These are phyloP conservation scores for Chaetomium sp. DNA, from an alignment of 2,329 filamentous ascomycete species.

Conservation along the genomic window DNA sequence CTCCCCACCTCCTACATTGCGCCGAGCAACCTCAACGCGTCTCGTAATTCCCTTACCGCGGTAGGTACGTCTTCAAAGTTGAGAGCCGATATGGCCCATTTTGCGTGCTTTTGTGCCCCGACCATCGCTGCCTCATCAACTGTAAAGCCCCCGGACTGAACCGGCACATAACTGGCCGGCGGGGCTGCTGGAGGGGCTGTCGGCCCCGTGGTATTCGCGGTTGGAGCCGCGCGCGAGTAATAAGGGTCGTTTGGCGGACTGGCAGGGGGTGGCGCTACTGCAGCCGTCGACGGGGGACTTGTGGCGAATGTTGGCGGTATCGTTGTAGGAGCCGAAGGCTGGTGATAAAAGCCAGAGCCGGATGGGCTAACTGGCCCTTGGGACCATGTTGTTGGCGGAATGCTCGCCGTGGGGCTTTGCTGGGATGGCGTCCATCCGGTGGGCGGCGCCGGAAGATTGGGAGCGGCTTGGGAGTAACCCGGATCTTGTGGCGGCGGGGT, in stretches of 20 bases:
- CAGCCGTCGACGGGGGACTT: conserved; percentile 34
- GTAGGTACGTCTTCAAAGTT: conserved; percentile 96
- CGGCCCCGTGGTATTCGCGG: conserved; percentile 29
- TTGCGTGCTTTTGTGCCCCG: conserved; percentile 90
- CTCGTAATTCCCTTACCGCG: conserved; percentile 79
- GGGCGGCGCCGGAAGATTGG: conserved; percentile 37
- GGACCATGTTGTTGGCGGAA: conserved; percentile 31
- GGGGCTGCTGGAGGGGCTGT: conserved; percentile 29
- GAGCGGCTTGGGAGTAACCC: conserved; percentile 33
- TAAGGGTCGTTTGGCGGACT: conserved; percentile 31
- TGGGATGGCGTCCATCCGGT: conserved; percentile 32
- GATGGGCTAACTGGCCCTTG: conserved; percentile 24
- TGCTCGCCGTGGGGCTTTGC: conserved; percentile 29
- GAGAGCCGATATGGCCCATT: conserved; percentile 93
- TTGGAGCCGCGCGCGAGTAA: conserved; percentile 32
- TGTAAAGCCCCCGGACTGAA: conserved; percentile 30
- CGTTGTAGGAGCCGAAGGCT: conserved; percentile 33
- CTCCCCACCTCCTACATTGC: conserved; percentile 42
- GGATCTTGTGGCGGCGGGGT: conserved; percentile 39
- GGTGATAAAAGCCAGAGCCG: conserved; percentile 21
- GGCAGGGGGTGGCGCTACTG: conserved; percentile 38
- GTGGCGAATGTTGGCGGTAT: conserved; percentile 37
- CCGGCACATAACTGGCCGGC: conserved; percentile 32
- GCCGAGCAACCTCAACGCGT: conserved; percentile 71
- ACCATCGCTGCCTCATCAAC: conserved; percentile 70